Conservation (phyloP, 768 basidiomycete species). For the Pleurotus giganteus region DNA sequence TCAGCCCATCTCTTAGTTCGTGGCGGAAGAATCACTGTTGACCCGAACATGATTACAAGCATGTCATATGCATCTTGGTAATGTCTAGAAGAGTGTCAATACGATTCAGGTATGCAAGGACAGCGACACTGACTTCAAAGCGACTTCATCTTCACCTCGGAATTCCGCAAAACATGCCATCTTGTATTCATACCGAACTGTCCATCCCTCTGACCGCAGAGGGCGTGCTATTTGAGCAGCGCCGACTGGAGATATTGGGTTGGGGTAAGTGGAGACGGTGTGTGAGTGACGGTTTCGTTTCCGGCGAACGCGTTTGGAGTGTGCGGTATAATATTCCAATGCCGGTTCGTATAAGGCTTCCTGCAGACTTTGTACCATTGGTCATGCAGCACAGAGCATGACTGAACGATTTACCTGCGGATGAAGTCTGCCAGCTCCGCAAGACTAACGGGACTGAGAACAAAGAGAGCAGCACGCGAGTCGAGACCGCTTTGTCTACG, state of each 20-base stretch:
- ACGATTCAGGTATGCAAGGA: conserved; percentile 12
- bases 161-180: conserved; percentile 97
- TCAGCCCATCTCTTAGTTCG: conserved; percentile 98
- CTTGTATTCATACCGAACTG: conserved; percentile 96
- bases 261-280: conserved; percentile 45
- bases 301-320: conserved; percentile 87
- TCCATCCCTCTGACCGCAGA: conserved; percentile 87
- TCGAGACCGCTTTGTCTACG: conserved; percentile 87
- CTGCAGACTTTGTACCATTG: conserved; percentile 58
- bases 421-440: conserved; percentile 89
- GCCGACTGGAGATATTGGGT: conserved; percentile 46
- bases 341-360: conserved; percentile 87
- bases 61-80: conserved; percentile 92
- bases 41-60: conserved; percentile 85
- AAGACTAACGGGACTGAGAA: conserved; percentile 88
- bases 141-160: conserved; percentile 87
- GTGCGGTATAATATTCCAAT: conserved; percentile 88
- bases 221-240: conserved; percentile 48
- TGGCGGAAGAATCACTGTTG: conserved; percentile 81
- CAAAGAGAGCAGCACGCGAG: conserved; percentile 89
- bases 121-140: conserved; percentile 68
- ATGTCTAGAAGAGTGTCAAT: conserved; percentile 51
- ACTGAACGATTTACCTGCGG: conserved; percentile 48
- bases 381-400: conserved; percentile 1
- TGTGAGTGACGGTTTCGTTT: conserved; percentile 86